Percentiles rank a stretch among this genome's conserved stretches.
phyloP scores from a whole-genome alignment of 495 filamentous ascomycete species.

The Podospora appendiculata region DNA sequence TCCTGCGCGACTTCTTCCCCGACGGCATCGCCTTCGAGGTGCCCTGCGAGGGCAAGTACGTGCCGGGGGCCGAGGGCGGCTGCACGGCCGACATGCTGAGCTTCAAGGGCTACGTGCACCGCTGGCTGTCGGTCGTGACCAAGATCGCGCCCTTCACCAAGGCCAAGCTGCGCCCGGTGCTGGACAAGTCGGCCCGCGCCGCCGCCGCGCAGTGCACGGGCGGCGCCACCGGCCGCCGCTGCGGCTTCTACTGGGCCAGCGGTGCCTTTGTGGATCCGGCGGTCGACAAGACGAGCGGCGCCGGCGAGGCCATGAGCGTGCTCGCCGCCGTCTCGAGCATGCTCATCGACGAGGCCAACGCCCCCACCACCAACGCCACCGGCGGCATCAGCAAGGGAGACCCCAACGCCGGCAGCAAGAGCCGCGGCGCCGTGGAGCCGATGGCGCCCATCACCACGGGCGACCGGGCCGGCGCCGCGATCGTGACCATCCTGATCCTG shows the following conservation, averaged over 20 bases:
- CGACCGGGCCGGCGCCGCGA: slow-evolving; percentile 20
- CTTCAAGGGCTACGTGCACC: slow-evolving; percentile 75
- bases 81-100: slow-evolving; percentile 70
- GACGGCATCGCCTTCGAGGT: slow-evolving; percentile 57
- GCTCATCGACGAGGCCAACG: slow-evolving; percentile 24
- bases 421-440: slow-evolving; percentile 2
- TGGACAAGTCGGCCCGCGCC: slow-evolving; percentile 54
- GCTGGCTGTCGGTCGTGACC: slow-evolving; percentile 68
- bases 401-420: slow-evolving; percentile 10
- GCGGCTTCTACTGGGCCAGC: slow-evolving; percentile 43
- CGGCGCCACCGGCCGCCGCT: slow-evolving; percentile 42
- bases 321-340: slow-evolving; percentile 55
- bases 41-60: slow-evolving; percentile 51
- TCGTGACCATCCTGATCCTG: slow-evolving; percentile 20
- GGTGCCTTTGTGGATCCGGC: slow-evolving; percentile 48
- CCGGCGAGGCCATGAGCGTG: slow-evolving; percentile 64
- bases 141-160: slow-evolving; percentile 62
- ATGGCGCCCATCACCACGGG: slow-evolving; percentile 13
- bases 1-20: slow-evolving; percentile 50
- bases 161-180: slow-evolving; percentile 48
- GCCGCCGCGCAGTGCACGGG: slow-evolving; percentile 64
- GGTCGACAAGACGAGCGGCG: slow-evolving; percentile 58
- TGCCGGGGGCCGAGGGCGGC: slow-evolving; percentile 22
- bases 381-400: slow-evolving; percentile 21
- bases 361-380: slow-evolving; percentile 17